Percentiles rank a stretch among this genome's conserved stretches.
phyloP scores from a whole-genome alignment of 2,329 filamentous ascomycete species.

The Microcyclospora tardicrescens region DNA sequence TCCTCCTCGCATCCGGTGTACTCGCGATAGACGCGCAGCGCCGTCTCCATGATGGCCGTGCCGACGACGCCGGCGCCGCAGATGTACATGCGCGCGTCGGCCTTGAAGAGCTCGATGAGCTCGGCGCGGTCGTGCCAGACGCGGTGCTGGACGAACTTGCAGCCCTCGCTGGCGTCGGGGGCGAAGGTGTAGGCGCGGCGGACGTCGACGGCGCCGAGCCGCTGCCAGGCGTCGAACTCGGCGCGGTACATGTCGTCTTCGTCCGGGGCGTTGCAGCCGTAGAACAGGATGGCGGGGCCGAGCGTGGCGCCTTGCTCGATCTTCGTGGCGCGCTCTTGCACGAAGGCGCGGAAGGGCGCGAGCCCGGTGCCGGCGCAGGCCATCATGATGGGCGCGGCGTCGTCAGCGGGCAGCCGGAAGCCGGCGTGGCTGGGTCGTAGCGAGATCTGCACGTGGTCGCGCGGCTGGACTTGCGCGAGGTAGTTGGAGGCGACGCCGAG shows the following conservation, averaged over 20 bases:
- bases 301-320: conserved; percentile 37
- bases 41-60: too few species aligned
- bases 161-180: conserved; percentile 24
- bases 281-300: conserved; percentile 51
- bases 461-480: conserved; percentile 26
- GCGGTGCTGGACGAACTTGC: conserved; percentile 43
- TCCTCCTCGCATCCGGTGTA: conserved; percentile 19
- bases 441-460: conserved; percentile 31
- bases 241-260: conserved; percentile 49
- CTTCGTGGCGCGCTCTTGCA: conserved; percentile 64
- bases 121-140: conserved; percentile 40
- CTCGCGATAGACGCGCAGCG: conserved; percentile 6
- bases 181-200: conserved; percentile 46
- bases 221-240: conserved; percentile 48
- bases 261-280: conserved; percentile 40
- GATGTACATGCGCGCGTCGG: conserved; percentile 13
- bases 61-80: too few species aligned
- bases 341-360: conserved; percentile 93
- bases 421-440: conserved; percentile 28
- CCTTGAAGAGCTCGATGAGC: conserved; percentile 25
- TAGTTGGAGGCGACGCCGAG: conserved; percentile 33
- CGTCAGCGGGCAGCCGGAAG: conserved; percentile 33
- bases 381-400: conserved; percentile 30
- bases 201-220: conserved; percentile 47
- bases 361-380: conserved; percentile 60